Evolutionary conservation across 306 rosid genomes (phyloP).

Genomic region (Vigna nakashimae): DNA sequence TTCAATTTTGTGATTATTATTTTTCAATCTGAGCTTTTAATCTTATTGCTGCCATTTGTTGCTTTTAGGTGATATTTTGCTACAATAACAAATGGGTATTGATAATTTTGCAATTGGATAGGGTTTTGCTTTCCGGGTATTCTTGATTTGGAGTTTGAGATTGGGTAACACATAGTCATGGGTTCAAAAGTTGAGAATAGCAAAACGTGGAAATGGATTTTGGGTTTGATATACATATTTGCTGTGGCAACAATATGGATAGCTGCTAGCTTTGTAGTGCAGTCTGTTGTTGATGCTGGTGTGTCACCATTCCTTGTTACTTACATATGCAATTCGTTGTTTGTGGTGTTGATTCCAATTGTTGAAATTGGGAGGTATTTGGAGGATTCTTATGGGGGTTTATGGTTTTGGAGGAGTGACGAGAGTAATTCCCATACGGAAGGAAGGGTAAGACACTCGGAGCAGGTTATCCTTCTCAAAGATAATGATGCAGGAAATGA

Average conservation of each 20-base stretch:
- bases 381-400: conserved; percentile 67
- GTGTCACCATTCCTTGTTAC: conserved; percentile 92
- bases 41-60: conserved; percentile 8
- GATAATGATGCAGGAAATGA: conserved; percentile 42
- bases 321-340: conserved; percentile 90
- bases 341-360: conserved; percentile 85
- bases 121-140: conserved; percentile 30
- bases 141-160: conserved; percentile 40
- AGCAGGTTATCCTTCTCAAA: conserved; percentile 71
- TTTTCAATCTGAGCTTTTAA: neutral
- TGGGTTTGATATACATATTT: conserved; percentile 79
- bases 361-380: conserved; percentile 79
- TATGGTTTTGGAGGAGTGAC: conserved; percentile 65
- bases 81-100: conserved; percentile 45
- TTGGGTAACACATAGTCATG: conserved; percentile 31
- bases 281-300: conserved; percentile 93
- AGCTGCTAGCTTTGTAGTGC: conserved; percentile 98
- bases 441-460: conserved; percentile 61
- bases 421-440: conserved; percentile 39
- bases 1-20: neutral
- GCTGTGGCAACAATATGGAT: conserved; percentile 95
- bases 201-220: conserved; percentile 78
- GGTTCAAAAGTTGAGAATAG: conserved; percentile 51
- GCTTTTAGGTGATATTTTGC: conserved; percentile 43
- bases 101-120: conserved; percentile 10